Percentiles rank a stretch among this genome's conserved stretches.
These are phyloP conservation scores for Hypoxylon sp. DNA, from an alignment of 2,329 filamentous ascomycete species.

Conservation along the genomic window DNA sequence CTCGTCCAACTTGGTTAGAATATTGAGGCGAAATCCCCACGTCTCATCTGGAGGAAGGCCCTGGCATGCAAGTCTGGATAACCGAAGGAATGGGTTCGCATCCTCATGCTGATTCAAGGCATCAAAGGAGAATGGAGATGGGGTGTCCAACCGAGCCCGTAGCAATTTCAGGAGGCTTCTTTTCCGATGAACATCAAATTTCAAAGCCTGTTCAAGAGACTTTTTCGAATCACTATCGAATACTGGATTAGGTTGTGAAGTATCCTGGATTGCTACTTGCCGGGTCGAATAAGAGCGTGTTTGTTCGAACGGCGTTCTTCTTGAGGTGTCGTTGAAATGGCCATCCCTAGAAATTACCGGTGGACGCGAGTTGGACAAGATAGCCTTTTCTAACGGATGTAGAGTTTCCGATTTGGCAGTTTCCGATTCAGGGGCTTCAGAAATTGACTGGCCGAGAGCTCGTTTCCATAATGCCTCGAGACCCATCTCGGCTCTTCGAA, in stretches of 20 bases:
- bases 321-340: conserved; percentile 24
- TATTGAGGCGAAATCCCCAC: conserved; percentile 51
- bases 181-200: conserved; percentile 44
- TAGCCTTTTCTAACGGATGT: conserved; percentile 38
- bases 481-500: conserved; percentile 63
- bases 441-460: conserved; percentile 40
- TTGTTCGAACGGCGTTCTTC: conserved; percentile 33
- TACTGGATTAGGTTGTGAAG: conserved; percentile 1
- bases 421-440: conserved; percentile 21
- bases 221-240: conserved; percentile 32
- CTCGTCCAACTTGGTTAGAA: conserved; percentile 46
- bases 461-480: conserved; percentile 65
- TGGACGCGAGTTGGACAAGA: conserved; percentile 30
- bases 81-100: conserved; percentile 37
- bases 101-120: neutral
- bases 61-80: conserved; percentile 47
- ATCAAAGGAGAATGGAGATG: conserved; percentile 26
- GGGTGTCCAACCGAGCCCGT: conserved; percentile 38
- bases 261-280: neutral
- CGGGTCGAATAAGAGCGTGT: conserved; percentile 42
- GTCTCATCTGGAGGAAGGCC: conserved; percentile 49
- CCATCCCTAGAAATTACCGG: conserved; percentile 15
- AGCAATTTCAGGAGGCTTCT: conserved; percentile 45
- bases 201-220: conserved; percentile 37
- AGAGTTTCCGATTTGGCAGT: conserved; percentile 32